Evolutionary conservation across 345 rosid genomes (phyloP).

Genomic region (Camelina hispida): DNA sequence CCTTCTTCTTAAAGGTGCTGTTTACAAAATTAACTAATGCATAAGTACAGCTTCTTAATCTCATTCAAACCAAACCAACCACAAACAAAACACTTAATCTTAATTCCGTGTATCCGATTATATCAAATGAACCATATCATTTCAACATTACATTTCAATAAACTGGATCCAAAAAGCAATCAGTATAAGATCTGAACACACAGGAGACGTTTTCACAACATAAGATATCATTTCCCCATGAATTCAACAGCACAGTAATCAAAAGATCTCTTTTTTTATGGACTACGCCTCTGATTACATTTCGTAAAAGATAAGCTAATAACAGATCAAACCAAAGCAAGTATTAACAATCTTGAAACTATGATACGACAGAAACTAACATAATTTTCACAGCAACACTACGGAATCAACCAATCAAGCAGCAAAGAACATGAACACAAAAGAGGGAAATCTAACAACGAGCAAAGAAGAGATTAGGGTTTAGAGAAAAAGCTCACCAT

Average conservation of each 20-base stretch:
- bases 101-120: neutral
- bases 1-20: constrained; percentile 93
- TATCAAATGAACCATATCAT: neutral
- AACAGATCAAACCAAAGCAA: neutral
- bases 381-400: neutral
- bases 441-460: neutral
- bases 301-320: neutral
- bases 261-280: neutral
- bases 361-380: neutral
- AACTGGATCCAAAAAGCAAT: neutral
- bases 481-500: constrained; percentile 44
- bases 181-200: neutral
- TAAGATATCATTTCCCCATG: neutral
- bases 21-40: neutral
- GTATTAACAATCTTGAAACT: neutral
- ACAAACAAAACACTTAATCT: neutral
- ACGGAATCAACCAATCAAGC: neutral
- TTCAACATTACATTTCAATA: neutral
- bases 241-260: neutral
- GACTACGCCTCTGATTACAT: neutral
- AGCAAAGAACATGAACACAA: neutral
- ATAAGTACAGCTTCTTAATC: neutral
- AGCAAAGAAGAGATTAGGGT: neutral
- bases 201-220: neutral
- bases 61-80: neutral